Conservation (phyloP, 495 filamentous ascomycete genomes). For the Aspergillus hancockii region DNA sequence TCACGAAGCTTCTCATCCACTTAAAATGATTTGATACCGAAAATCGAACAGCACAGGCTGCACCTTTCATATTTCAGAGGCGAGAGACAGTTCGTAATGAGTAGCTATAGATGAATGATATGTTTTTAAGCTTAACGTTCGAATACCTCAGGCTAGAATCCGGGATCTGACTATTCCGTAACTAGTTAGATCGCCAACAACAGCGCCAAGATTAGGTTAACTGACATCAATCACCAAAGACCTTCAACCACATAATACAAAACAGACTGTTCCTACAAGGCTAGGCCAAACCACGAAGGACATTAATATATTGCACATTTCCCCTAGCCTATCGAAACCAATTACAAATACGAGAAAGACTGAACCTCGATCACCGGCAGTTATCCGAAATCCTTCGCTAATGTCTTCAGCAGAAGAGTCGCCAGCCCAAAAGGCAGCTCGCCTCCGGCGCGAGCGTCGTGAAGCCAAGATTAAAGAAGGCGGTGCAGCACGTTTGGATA, state of each 20-base stretch:
- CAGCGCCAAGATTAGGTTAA: background rate
- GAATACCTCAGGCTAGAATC: no score
- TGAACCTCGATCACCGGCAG: background rate
- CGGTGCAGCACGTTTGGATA: slow-evolving; percentile 75
- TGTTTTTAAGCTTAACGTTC: no score
- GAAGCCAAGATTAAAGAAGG: slow-evolving; percentile 88
- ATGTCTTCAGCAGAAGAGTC: slow-evolving; percentile 53
- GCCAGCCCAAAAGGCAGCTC: slow-evolving; percentile 67
- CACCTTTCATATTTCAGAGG: no score
- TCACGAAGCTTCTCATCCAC: no score
- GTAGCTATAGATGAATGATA: no score
- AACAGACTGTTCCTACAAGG: background rate
- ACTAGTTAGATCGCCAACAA: background rate
- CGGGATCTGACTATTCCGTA: background rate
- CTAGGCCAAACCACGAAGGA: background rate
- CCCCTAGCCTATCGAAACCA: background rate
- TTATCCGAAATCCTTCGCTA: background rate
- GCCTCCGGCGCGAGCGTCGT: slow-evolving; percentile 83
- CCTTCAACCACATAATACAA: background rate
- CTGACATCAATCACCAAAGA: background rate
- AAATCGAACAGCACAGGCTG: no score
- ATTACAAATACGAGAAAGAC: background rate
- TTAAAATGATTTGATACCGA: no score
- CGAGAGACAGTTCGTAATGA: no score
- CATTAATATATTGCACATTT: background rate